These are phyloP conservation scores for Ophiostoma ulmi DNA, from an alignment of 2,329 filamentous ascomycete genomes.

Conservation along the genomic window DNA sequence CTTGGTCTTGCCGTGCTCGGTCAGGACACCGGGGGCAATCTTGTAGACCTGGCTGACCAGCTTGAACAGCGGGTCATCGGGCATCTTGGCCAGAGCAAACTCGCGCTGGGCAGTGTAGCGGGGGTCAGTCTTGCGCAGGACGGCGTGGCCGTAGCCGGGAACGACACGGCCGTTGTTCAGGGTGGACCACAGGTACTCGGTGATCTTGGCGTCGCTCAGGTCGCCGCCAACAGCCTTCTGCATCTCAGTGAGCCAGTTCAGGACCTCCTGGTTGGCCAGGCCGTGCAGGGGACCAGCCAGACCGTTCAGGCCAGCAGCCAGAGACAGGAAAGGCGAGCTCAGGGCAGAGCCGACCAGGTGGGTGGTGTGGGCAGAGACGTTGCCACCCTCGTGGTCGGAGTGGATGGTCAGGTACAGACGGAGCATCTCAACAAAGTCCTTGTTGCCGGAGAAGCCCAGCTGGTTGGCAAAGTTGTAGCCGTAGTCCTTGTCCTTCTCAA, in stretches of 20 bases:
- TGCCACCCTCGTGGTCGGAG: slow-evolving; percentile 99
- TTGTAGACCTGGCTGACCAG: slow-evolving; percentile 99
- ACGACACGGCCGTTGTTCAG: slow-evolving; percentile 94
- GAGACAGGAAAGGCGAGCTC: slow-evolving; percentile 94
- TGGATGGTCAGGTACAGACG: slow-evolving; percentile 99
- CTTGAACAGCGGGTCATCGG: slow-evolving; percentile 99
- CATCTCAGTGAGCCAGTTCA: slow-evolving; percentile 99
- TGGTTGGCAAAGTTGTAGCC: slow-evolving; percentile 99
- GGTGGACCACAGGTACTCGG: slow-evolving; percentile 97
- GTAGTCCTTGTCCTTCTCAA: slow-evolving; percentile 99
- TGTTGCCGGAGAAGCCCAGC: slow-evolving; percentile 92
- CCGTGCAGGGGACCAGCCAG: slow-evolving; percentile 97
- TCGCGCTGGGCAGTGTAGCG: slow-evolving; percentile 98
- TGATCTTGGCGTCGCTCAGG: slow-evolving; percentile 93
- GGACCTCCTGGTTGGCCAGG: slow-evolving; percentile 98
- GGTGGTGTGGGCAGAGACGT: slow-evolving; percentile 97
- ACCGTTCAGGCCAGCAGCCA: slow-evolving; percentile 95
- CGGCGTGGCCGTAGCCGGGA: slow-evolving; percentile 96
- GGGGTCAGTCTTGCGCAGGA: slow-evolving; percentile 98
- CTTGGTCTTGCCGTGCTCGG: slow-evolving; percentile 99
- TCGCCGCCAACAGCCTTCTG: slow-evolving; percentile 92
- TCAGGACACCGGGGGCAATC: slow-evolving; percentile 95
- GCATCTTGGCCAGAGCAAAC: slow-evolving; percentile 66
- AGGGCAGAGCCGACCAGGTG: slow-evolving; percentile 95
- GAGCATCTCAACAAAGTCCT: slow-evolving; percentile 96